These are phyloP conservation scores for Pyrenophora teres DNA, from an alignment of 2,329 filamentous ascomycete species.

Conservation along the genomic window DNA sequence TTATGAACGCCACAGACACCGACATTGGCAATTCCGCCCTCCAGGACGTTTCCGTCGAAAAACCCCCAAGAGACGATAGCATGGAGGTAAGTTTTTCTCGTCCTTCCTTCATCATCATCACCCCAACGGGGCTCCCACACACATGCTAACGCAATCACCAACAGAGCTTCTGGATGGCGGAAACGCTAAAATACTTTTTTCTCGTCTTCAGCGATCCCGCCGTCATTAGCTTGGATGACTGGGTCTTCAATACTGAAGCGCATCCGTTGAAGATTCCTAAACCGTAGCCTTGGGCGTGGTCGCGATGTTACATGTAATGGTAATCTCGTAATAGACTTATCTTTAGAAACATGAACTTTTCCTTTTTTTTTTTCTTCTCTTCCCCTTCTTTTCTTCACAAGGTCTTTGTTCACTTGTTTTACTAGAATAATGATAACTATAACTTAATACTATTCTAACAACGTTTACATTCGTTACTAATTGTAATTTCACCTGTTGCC, in stretches of 20 bases:
- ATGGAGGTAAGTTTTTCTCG: conserved; percentile 49
- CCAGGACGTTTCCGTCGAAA: conserved; percentile 48
- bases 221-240: conserved; percentile 52
- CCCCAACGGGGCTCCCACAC: no score
- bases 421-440: no score
- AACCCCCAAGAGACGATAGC: conserved; percentile 47
- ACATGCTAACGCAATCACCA: conserved; percentile 1
- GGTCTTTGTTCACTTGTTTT: no score
- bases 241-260: conserved; percentile 56
- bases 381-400: no score
- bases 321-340: no score
- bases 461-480: no score
- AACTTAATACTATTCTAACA: no score
- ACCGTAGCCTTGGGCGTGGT: background rate
- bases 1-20: conserved; percentile 51
- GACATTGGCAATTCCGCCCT: conserved; percentile 54
- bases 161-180: conserved; percentile 55
- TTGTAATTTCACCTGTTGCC: no score
- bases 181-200: conserved; percentile 58
- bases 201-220: conserved; percentile 52
- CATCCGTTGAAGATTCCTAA: conserved; percentile 50
- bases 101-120: no score
- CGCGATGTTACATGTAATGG: no score
- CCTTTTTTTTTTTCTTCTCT: no score
- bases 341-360: no score